phyloP scores from a whole-genome alignment of 306 rosid species.

The Styphnolobium japonicum region DNA sequence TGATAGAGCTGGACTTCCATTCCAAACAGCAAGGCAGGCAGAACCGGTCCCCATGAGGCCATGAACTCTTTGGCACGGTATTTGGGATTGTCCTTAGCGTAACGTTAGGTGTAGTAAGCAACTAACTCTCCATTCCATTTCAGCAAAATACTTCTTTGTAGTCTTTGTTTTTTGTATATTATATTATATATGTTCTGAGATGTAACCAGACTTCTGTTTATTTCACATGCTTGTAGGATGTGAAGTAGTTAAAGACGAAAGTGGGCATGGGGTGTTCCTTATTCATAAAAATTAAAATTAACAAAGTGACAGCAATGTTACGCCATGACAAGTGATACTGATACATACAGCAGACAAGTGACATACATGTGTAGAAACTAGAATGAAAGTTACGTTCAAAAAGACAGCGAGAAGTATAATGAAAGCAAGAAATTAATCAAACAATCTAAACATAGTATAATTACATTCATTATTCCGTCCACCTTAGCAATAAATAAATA shows the following conservation, averaged over 20 bases:
- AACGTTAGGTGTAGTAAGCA: conserved; percentile 28
- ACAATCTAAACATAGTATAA: conserved; percentile 4
- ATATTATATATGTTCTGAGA: neutral
- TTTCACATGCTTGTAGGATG: conserved; percentile 38
- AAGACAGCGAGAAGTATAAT: conserved; percentile 17
- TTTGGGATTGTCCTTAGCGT: conserved; percentile 35
- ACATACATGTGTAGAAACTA: conserved; percentile 12
- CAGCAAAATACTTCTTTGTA: neutral
- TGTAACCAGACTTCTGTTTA: conserved; percentile 11
- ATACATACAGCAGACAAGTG: neutral
- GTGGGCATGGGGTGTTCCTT: neutral
- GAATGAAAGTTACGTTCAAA: conserved; percentile 21
- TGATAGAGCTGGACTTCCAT: conserved; percentile 27
- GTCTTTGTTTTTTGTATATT: neutral
- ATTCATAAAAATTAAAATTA: neutral
- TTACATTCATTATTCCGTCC: conserved; percentile 34
- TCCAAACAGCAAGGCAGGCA: conserved; percentile 32
- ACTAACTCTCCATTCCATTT: conserved; percentile 29
- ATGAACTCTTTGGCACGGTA: conserved; percentile 7
- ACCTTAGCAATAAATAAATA: conserved; percentile 11
- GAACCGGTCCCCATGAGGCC: conserved; percentile 34
- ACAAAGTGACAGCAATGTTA: neutral
- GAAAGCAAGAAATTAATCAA: conserved; percentile 5
- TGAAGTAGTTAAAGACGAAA: conserved; percentile 26
- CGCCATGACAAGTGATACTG: neutral